phyloP scores from a whole-genome alignment of 768 basidiomycete genomes.

The Lentinus tigrinus region DNA sequence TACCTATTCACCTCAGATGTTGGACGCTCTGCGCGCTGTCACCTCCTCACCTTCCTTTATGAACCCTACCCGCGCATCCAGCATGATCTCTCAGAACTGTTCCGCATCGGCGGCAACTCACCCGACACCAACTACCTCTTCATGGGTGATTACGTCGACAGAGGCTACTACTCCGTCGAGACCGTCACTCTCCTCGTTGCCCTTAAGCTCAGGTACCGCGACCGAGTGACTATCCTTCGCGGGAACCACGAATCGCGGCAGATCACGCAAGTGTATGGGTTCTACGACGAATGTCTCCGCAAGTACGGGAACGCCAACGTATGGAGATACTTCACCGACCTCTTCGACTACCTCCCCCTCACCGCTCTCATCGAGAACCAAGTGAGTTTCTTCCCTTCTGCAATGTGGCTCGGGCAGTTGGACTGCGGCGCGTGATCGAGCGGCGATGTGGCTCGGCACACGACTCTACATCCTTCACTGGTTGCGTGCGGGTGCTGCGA shows the following conservation, averaged over 20 bases:
- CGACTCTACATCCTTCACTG: background rate
- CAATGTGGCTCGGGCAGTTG: background rate
- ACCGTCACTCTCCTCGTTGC: constrained; percentile 97
- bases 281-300: constrained; percentile 98
- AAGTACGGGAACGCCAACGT: constrained; percentile 99
- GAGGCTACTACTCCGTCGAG: constrained; percentile 99
- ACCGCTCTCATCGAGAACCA: constrained; percentile 99
- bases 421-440: background rate
- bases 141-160: constrained; percentile 99
- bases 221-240: constrained; percentile 95
- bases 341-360: constrained; percentile 96
- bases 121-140: constrained; percentile 99
- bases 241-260: constrained; percentile 99
- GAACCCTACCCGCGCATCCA: no score
- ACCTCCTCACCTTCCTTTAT: constrained; percentile 1
- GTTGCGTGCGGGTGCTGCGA: no score
- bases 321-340: constrained; percentile 98
- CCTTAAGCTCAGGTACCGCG: constrained; percentile 95
- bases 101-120: constrained; percentile 97
- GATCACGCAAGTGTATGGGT: constrained; percentile 99
- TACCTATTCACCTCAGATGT: constrained; percentile 6
- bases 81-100: constrained; percentile 99
- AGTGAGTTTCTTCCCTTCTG: constrained; percentile 54
- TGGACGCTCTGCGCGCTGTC: constrained; percentile 12
- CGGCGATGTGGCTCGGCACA: constrained; percentile 2